phyloP scores from a whole-genome alignment of 805 yeast genomes.

The Sporopachydermia lactativora region DNA sequence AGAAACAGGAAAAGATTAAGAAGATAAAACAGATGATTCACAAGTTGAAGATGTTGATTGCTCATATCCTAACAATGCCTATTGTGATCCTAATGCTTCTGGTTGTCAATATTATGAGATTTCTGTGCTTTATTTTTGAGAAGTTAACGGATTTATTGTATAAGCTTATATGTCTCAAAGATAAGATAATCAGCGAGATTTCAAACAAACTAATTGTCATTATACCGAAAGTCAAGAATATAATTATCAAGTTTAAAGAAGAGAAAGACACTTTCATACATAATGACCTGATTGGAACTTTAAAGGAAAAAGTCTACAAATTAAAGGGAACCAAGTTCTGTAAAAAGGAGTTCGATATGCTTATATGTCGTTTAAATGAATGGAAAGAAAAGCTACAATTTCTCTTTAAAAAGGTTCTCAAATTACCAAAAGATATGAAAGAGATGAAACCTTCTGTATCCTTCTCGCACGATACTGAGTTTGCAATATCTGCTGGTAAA shows the following conservation, averaged over 20 bases:
- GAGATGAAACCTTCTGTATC: conserved; percentile 1
- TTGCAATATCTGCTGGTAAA: not conserved
- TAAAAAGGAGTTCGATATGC: not conserved
- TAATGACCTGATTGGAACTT: not conserved
- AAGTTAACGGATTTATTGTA: not conserved
- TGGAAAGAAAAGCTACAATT: not conserved
- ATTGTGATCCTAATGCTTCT: not conserved
- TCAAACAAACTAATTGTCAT: not conserved
- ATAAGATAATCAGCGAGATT: not conserved
- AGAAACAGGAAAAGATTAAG: not conserved
- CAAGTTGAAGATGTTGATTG: not conserved
- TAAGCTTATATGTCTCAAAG: not conserved
- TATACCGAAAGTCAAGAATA: not conserved
- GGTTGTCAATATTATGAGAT: not conserved
- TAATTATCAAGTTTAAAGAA: not conserved
- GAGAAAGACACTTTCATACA: not conserved
- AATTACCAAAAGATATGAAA: not conserved
- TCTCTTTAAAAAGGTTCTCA: not conserved
- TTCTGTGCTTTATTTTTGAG: not conserved
- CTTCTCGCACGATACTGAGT: not conserved
- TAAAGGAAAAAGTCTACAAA: not conserved
- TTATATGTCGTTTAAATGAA: not conserved
- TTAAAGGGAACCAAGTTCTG: not conserved
- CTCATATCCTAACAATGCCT: not conserved
- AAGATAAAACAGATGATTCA: not conserved